Evolutionary conservation across 2,329 filamentous ascomycete genomes (phyloP).

Genomic region (Herpomyces periplanetae): DNA sequence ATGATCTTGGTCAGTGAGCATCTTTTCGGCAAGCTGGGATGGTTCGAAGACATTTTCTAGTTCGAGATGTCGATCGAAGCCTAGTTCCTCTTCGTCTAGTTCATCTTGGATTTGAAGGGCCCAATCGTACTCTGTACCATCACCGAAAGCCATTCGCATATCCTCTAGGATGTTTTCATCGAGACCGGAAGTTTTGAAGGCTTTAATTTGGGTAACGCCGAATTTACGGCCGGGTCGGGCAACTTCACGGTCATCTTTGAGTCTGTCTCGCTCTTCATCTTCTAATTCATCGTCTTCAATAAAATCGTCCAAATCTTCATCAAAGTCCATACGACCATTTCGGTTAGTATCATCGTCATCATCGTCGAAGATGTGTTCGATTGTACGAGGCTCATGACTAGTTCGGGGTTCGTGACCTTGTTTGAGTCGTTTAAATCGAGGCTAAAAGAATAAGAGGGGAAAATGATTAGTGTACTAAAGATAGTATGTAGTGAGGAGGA

Average conservation of each 20-base stretch:
- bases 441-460: conserved; percentile 13
- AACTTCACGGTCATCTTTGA: conserved; percentile 56
- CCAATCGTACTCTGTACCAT: conserved; percentile 83
- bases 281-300: conserved; percentile 84
- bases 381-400: conserved; percentile 21
- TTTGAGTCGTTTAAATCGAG: conserved; percentile 85
- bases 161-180: conserved; percentile 79
- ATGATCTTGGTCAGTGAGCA: conserved; percentile 84
- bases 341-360: conserved; percentile 34
- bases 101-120: conserved; percentile 59
- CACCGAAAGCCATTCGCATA: conserved; percentile 80
- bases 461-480: conserved; percentile 1
- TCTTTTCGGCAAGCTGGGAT: conserved; percentile 63
- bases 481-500: conserved; percentile 1
- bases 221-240: conserved; percentile 33
- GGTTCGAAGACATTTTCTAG: conserved; percentile 95
- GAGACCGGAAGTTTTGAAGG: conserved; percentile 41
- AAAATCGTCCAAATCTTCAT: conserved; percentile 22
- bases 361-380: conserved; percentile 79
- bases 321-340: conserved; percentile 2
- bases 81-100: conserved; percentile 31
- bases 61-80: conserved; percentile 47
- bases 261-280: conserved; percentile 24
- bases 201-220: conserved; percentile 22
- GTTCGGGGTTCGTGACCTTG: conserved; percentile 43